Evolutionary conservation across 2,329 filamentous ascomycete species (phyloP).

Genomic region (Gnomoniopsis smithogilvyi): DNA sequence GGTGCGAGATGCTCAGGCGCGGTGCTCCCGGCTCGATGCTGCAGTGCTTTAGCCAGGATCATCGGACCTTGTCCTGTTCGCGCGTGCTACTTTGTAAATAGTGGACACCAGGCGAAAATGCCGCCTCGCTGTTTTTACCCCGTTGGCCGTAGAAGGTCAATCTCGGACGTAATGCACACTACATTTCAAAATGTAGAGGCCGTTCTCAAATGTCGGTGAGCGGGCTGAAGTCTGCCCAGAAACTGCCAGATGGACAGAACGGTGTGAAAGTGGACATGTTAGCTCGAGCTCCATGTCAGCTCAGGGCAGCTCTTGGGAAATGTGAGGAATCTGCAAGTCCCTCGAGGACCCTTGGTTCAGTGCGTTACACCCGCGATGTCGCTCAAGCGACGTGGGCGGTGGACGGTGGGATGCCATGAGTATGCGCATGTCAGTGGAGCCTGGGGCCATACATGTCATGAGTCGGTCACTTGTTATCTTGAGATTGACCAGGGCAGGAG

Average conservation of each 20-base stretch:
- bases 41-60: too few relatives aligned
- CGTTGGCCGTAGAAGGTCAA: background rate
- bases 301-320: background rate
- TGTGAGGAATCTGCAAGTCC: background rate
- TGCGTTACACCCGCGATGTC: background rate
- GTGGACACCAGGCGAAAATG: too few relatives aligned
- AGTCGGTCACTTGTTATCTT: background rate
- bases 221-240: constrained; percentile 4
- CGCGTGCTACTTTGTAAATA: background rate
- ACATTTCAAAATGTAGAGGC: background rate
- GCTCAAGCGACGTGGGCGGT: too few relatives aligned
- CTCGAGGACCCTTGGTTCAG: background rate
- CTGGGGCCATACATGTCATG: background rate
- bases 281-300: background rate
- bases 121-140: background rate
- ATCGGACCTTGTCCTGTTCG: background rate
- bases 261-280: background rate
- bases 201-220: constrained; percentile 19
- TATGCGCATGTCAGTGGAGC: too few relatives aligned
- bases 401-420: background rate
- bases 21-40: too few relatives aligned
- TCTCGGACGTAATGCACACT: background rate
- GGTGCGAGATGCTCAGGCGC: too few relatives aligned
- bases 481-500: too few relatives aligned
- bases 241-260: background rate